These are phyloP conservation scores for Aspergillus diversus DNA, from an alignment of 495 filamentous ascomycete genomes.

Conservation along the genomic window DNA sequence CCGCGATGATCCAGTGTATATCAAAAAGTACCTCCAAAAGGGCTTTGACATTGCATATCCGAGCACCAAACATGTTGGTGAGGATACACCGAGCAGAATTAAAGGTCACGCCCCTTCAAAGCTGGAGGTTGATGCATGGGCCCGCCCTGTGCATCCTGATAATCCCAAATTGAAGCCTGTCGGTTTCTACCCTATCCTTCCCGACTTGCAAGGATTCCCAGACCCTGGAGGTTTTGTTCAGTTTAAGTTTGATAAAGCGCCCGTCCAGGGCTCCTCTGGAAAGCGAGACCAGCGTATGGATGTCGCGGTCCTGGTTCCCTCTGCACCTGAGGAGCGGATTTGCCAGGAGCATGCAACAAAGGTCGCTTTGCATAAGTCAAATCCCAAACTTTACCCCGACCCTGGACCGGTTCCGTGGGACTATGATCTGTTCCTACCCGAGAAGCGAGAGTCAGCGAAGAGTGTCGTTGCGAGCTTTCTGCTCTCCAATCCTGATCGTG, in stretches of 20 bases:
- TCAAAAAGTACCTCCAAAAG: slow-evolving; percentile 79
- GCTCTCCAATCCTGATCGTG: slow-evolving; percentile 66
- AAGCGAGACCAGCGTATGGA: slow-evolving; percentile 83
- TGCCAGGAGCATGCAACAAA: slow-evolving; percentile 53
- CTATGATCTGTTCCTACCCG: slow-evolving; percentile 80
- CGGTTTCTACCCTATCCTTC: slow-evolving; percentile 79
- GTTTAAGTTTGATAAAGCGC: slow-evolving; percentile 86
- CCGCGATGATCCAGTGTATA: slow-evolving; percentile 79
- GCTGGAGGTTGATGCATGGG: slow-evolving; percentile 69
- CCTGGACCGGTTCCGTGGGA: slow-evolving; percentile 66
- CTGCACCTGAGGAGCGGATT: slow-evolving; percentile 52
- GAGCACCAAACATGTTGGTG: slow-evolving; percentile 59
- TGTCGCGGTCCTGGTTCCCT: slow-evolving; percentile 74
- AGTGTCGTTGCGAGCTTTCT: slow-evolving; percentile 76
- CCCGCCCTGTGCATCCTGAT: slow-evolving; percentile 75
- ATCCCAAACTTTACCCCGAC: slow-evolving; percentile 62
- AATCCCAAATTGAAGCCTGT: slow-evolving; percentile 78
- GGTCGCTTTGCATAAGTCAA: slow-evolving; percentile 61
- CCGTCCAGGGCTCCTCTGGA: slow-evolving; percentile 56
- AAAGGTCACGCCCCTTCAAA: slow-evolving; percentile 59
- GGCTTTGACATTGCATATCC: slow-evolving; percentile 85
- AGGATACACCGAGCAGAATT: slow-evolving; percentile 52
- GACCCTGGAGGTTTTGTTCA: slow-evolving; percentile 84
- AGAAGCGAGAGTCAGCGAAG: slow-evolving; percentile 55
- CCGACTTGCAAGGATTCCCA: slow-evolving; percentile 87